These are phyloP conservation scores for Aspergillus leporis DNA, from an alignment of 495 filamentous ascomycete genomes.

Conservation along the genomic window DNA sequence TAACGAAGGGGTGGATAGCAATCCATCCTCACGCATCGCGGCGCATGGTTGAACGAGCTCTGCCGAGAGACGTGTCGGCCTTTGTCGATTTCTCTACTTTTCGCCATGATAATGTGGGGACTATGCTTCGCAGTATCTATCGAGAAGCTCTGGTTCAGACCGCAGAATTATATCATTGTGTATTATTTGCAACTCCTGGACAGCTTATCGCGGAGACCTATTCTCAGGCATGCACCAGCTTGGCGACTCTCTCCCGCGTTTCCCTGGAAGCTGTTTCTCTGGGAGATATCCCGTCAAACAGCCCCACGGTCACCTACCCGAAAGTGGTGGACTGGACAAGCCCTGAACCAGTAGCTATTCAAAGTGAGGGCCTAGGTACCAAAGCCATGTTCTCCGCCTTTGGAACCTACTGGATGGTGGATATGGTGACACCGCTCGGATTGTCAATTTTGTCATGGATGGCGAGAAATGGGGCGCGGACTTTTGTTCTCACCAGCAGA, in stretches of 20 bases:
- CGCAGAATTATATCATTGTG: neutral
- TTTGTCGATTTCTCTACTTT: neutral
- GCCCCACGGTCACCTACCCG: neutral
- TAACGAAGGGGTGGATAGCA: neutral
- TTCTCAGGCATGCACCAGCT: neutral
- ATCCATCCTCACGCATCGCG: neutral
- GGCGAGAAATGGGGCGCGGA: neutral
- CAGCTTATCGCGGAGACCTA: neutral
- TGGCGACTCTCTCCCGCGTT: neutral
- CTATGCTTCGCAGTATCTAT: neutral
- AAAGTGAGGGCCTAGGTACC: neutral
- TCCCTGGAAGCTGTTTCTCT: neutral
- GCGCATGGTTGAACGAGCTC: neutral
- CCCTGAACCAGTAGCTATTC: neutral
- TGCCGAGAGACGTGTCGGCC: neutral
- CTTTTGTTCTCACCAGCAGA: neutral
- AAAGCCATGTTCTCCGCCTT: neutral
- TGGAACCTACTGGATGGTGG: neutral
- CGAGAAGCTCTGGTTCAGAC: neutral
- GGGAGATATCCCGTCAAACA: neutral
- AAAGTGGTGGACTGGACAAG: neutral
- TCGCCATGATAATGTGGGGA: neutral
- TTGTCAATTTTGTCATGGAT: neutral
- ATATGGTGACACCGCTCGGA: neutral
- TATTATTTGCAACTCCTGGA: neutral